A percentile compares a stretch with the other conserved stretches of the same genome.
Conservation (phyloP, 2,329 filamentous ascomycete species). For the Fusarium tricinctum region DNA sequence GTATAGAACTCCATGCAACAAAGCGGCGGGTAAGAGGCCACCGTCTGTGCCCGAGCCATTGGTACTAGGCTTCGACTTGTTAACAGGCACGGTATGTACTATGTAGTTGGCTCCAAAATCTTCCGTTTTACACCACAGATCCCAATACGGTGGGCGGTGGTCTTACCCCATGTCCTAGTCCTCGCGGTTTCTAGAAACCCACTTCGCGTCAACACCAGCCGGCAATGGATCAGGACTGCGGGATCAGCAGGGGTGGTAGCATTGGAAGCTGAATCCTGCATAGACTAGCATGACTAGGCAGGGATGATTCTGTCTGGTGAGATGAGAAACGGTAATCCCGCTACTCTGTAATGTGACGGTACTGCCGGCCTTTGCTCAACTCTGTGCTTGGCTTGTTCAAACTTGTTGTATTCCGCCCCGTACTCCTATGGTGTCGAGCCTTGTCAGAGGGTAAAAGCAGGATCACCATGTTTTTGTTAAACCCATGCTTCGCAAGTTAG, state of each 20-base stretch:
- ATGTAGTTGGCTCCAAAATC: constrained; percentile 41
- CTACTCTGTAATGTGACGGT: constrained; percentile 15
- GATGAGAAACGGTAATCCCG: constrained; percentile 10
- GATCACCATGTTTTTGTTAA: constrained; percentile 4
- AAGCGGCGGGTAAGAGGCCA: constrained; percentile 22
- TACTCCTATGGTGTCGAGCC: not conserved
- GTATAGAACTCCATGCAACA: constrained; percentile 24
- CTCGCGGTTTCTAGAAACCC: constrained; percentile 43
- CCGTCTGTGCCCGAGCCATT: constrained; percentile 23
- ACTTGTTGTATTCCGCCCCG: constrained; percentile 14
- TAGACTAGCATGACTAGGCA: constrained; percentile 5
- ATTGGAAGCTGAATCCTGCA: constrained; percentile 24
- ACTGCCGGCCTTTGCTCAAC: constrained; percentile 15
- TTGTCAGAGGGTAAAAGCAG: constrained; percentile 23
- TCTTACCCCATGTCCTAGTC: constrained; percentile 42
- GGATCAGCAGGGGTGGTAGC: constrained; percentile 21
- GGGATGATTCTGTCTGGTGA: constrained; percentile 19
- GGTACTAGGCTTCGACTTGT: constrained; percentile 22
- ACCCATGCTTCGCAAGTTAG: constrained; percentile 6
- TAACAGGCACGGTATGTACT: constrained; percentile 34
- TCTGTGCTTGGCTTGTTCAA: constrained; percentile 11
- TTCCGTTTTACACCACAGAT: constrained; percentile 20
- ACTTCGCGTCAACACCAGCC: constrained; percentile 29
- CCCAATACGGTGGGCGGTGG: constrained; percentile 29
- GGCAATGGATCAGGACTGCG: constrained; percentile 26